Conservation (phyloP, 306 rosid species). For the Vigna trinervia region DNA sequence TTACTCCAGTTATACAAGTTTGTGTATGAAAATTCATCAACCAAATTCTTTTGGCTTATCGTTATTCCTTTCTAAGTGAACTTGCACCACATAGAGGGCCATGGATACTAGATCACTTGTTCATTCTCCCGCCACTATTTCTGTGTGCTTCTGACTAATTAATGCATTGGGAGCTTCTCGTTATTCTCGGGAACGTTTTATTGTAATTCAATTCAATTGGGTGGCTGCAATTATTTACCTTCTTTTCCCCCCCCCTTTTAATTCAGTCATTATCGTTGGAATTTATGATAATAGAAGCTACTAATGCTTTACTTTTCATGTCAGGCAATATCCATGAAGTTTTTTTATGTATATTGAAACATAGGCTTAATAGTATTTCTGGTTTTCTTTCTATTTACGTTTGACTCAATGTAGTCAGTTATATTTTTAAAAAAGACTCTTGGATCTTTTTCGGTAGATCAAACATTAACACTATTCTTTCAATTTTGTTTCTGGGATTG, state of each 20-base stretch:
- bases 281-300: no score
- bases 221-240: constrained; percentile 6
- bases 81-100: constrained; percentile 12
- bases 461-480: no score
- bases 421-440: no score
- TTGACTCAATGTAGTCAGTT: no score
- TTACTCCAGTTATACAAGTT: constrained; percentile 50
- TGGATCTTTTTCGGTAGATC: no score
- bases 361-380: no score
- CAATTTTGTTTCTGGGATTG: no score
- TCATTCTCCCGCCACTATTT: constrained; percentile 41
- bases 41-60: constrained; percentile 34
- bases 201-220: constrained; percentile 30
- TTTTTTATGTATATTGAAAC: no score
- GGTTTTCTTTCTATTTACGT: no score
- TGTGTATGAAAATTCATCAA: constrained; percentile 46
- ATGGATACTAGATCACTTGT: constrained; percentile 38
- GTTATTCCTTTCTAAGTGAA: constrained; percentile 31
- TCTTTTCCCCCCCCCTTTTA: neutral
- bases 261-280: neutral
- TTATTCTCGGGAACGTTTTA: constrained; percentile 19
- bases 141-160: constrained; percentile 10
- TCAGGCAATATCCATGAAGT: neutral
- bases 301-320: neutral
- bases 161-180: neutral